Evolutionary conservation across 352 stramenopile genomes (phyloP).

Genomic region (Phytophthora agathidicida): DNA sequence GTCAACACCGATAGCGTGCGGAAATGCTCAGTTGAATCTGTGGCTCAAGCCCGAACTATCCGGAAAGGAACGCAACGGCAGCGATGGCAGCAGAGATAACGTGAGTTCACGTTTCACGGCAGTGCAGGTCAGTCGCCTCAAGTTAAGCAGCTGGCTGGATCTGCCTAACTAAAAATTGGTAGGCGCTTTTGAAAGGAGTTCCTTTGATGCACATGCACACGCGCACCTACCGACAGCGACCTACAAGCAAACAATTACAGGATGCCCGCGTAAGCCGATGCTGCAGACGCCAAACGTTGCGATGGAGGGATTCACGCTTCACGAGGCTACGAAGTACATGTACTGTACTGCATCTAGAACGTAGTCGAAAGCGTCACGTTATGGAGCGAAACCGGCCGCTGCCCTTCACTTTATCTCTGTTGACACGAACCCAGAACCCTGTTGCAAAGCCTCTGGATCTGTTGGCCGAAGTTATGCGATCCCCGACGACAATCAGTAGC

Average conservation of each 20-base stretch:
- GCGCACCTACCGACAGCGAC: too few relatives aligned
- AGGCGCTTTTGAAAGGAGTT: too few relatives aligned
- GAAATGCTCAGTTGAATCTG: neutral
- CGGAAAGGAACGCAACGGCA: neutral
- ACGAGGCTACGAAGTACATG: too few relatives aligned
- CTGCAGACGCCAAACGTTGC: too few relatives aligned
- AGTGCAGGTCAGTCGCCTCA: neutral
- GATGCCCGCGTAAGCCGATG: too few relatives aligned
- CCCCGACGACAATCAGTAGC: neutral
- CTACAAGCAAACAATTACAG: too few relatives aligned
- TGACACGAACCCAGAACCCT: neutral
- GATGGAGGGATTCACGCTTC: too few relatives aligned
- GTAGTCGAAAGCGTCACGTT: neutral
- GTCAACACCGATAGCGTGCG: conserved; percentile 22
- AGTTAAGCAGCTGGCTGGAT: neutral
- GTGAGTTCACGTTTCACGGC: conserved; percentile 11
- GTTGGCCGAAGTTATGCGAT: neutral
- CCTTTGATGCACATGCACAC: too few relatives aligned
- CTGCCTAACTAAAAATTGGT: too few relatives aligned
- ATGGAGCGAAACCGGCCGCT: neutral
- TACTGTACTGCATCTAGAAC: too few relatives aligned
- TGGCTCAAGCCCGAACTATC: neutral
- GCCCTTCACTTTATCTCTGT: conserved; percentile 9
- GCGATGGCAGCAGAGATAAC: conserved; percentile 22
- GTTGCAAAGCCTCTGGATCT: too few relatives aligned